Evolutionary conservation across 2,329 filamentous ascomycete species (phyloP), one percentile per base, ranked within the genome.

Genomic region (Aspergillus sp.): DNA sequence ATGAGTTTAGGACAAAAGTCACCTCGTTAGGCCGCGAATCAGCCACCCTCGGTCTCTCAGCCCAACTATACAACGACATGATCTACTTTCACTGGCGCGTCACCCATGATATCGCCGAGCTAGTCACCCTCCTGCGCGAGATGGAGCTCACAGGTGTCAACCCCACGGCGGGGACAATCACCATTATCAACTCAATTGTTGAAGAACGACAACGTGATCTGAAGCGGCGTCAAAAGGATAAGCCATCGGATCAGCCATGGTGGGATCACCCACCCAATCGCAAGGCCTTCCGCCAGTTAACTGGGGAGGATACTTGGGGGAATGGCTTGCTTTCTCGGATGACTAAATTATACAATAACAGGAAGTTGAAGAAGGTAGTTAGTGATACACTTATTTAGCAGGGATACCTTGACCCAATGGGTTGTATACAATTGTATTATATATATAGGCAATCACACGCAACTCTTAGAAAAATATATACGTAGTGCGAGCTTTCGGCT

Each of bases 81-180:
- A 71, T 80, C 30, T 67, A 69, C 39, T 74, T 76, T 57, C 68
- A 73, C 56, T 80, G 78, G 78, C 64, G 67, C 39, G 71, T 72
- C 5, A 74, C 74, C 50, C 72, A 71, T 6, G 74, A 79, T 44
- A 63, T 80, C 2, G 68, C 71, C 5, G 71, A 68, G 15, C 71
- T 80, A 30, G 65, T 76, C 3, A 64, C 68, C 2, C 66, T 79
- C 9, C 64, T 79, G 9, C 64, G 65, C 22, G 77, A 80, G 47
- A 80, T 80, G 78, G 70, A 78, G 48, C 64, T 71, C n/a, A 71
- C 67, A 5, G 78, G 76, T 4, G 64, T 78, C 47, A 70, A 74
- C 39, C 69, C 73, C 7, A 69, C 75, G 53, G 38, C 57, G 5
- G 67, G 68, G 22, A 78, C 76, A 5, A 61, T 68, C 13, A 53